Evolutionary conservation across 2,329 filamentous ascomycete species (phyloP).

Genomic region (Cytospora paraplurivora): DNA sequence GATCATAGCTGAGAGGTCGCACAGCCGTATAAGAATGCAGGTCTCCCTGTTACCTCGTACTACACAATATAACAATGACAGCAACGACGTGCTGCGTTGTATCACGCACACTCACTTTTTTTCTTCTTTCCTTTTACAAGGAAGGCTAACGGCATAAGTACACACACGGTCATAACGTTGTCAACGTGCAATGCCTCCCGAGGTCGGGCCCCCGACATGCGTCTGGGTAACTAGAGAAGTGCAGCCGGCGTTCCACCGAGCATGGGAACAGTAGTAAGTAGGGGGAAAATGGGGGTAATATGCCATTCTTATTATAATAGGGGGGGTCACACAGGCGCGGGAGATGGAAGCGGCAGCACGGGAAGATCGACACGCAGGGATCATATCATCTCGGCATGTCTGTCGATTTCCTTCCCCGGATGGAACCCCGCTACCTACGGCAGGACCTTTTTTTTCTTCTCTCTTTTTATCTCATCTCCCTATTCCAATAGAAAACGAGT

Average conservation of each 20-base stretch:
- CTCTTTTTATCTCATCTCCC: too few species aligned
- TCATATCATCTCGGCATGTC: background rate
- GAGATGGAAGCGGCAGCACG: background rate
- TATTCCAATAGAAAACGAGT: too few species aligned
- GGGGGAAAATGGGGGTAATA: background rate
- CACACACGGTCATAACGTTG: background rate
- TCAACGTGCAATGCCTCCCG: background rate
- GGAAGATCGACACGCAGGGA: background rate
- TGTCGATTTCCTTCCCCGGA: background rate
- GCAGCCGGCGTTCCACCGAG: slow-evolving; percentile 19
- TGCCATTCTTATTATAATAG: too few species aligned
- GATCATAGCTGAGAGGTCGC: background rate
- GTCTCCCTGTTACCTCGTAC: background rate
- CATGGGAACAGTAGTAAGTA: background rate
- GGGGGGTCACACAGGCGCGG: background rate
- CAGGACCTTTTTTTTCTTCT: background rate
- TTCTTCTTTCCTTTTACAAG: too few species aligned
- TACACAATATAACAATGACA: background rate
- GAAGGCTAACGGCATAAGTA: background rate
- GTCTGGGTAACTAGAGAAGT: slow-evolving; percentile 11
- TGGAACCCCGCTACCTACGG: background rate
- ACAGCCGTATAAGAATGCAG: background rate
- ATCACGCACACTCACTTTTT: background rate
- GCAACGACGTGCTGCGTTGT: background rate
- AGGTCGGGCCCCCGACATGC: background rate